A percentile compares a stretch with the other conserved stretches of the same genome.
Evolutionary conservation across 257 asterid genomes (phyloP).

Genomic region (Ophiorrhiza pumila): DNA sequence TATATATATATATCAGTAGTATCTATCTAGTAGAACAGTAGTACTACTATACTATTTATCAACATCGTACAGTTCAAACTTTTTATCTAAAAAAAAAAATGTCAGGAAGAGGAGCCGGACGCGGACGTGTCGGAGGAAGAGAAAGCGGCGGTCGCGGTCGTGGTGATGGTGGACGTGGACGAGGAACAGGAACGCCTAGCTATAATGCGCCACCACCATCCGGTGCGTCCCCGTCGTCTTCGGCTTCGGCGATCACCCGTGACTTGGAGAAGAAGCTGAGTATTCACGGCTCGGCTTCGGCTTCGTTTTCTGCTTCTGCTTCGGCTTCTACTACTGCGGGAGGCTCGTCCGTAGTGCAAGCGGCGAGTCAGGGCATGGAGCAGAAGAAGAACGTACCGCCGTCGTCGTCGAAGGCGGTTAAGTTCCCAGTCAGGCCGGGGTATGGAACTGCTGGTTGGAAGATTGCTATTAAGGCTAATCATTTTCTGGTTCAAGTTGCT

Average conservation of each 20-base stretch:
- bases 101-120: constrained; percentile 28
- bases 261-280: constrained; percentile 41
- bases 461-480: constrained; percentile 51
- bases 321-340: constrained; percentile 28
- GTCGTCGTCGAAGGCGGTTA: constrained; percentile 44
- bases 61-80: too few species aligned
- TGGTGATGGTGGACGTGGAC: constrained; percentile 17
- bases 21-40: too few species aligned
- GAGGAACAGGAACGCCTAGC: neutral
- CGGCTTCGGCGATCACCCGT: constrained; percentile 16
- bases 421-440: constrained; percentile 55
- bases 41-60: too few species aligned
- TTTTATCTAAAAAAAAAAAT: too few species aligned
- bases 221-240: constrained; percentile 10
- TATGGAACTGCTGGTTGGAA: constrained; percentile 37
- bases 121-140: constrained; percentile 23
- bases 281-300: constrained; percentile 13
- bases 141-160: constrained; percentile 34
- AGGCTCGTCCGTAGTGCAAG: neutral
- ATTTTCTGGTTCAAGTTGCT: constrained; percentile 53
- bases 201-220: constrained; percentile 24
- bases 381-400: constrained; percentile 29
- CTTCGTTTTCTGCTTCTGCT: too few species aligned
- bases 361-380: neutral
- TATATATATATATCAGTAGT: too few species aligned